These are phyloP conservation scores for Penicillium sp. DNA, from an alignment of 2,329 filamentous ascomycete species.

Conservation along the genomic window DNA sequence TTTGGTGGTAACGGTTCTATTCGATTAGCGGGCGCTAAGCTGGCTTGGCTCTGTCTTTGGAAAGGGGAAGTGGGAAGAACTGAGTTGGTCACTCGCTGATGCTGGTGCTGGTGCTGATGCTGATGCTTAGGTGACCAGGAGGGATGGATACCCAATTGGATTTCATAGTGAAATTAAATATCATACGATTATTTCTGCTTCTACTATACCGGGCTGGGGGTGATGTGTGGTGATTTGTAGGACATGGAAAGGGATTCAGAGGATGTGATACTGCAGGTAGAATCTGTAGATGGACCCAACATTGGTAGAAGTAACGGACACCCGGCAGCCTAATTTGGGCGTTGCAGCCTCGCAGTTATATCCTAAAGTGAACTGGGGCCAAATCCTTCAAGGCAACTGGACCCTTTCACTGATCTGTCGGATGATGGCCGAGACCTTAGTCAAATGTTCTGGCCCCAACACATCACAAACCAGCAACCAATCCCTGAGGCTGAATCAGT, in stretches of 20 bases:
- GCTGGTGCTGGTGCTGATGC: neutral
- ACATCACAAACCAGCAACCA: neutral
- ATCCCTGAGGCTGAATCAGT: neutral
- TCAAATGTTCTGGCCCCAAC: neutral
- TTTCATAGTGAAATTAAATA: neutral
- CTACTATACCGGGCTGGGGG: neutral
- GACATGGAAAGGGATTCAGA: too few species aligned
- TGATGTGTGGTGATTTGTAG: too few species aligned
- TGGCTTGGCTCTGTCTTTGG: constrained; percentile 5
- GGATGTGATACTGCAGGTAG: neutral
- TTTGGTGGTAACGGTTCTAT: neutral
- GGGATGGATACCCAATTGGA: constrained; percentile 1
- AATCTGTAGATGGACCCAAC: neutral
- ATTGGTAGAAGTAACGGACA: too few species aligned
- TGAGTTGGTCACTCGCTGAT: neutral
- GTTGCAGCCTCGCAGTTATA: neutral
- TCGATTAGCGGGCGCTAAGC: neutral
- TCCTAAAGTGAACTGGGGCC: neutral
- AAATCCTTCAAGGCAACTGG: neutral
- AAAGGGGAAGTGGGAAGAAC: neutral
- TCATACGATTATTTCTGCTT: neutral
- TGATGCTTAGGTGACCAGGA: neutral
- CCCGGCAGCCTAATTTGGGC: neutral
- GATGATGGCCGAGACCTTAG: neutral
- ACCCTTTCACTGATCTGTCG: neutral